These are phyloP conservation scores for Phylloporus arenicola DNA, from an alignment of 768 basidiomycete species.

Conservation along the genomic window DNA sequence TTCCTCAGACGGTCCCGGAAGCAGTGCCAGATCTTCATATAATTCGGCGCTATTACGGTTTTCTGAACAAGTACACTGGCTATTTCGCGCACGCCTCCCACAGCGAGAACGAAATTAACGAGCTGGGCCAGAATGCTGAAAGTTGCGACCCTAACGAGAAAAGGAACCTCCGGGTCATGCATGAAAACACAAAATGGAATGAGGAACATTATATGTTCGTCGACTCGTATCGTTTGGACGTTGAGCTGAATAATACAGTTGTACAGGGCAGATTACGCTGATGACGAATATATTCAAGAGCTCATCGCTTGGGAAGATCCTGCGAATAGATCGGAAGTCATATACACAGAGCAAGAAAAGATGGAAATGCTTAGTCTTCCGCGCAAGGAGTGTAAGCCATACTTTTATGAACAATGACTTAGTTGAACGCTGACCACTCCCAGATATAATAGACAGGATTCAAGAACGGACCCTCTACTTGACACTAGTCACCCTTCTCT, in stretches of 20 bases:
- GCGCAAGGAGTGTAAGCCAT: slow-evolving; percentile 46
- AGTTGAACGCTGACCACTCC: neutral
- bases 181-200: slow-evolving; percentile 77
- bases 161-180: slow-evolving; percentile 45
- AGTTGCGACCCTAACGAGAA: slow-evolving; percentile 46
- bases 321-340: slow-evolving; percentile 33
- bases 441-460: slow-evolving; percentile 55
- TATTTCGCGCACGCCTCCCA: slow-evolving; percentile 71
- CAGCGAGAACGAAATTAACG: slow-evolving; percentile 78
- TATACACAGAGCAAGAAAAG: slow-evolving; percentile 72
- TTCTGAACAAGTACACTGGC: slow-evolving; percentile 67
- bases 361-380: slow-evolving; percentile 53
- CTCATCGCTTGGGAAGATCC: slow-evolving; percentile 65
- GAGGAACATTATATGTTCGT: slow-evolving; percentile 78
- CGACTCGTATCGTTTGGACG: slow-evolving; percentile 13
- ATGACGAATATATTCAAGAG: slow-evolving; percentile 70
- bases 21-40: slow-evolving; percentile 34
- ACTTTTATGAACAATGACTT: neutral
- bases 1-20: slow-evolving; percentile 58
- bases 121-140: slow-evolving; percentile 67
- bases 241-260: slow-evolving; percentile 2
- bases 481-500: slow-evolving; percentile 64
- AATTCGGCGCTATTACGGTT: slow-evolving; percentile 59
- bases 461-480: slow-evolving; percentile 65
- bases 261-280: slow-evolving; percentile 72